Percentiles rank a stretch among this genome's conserved stretches.
These are phyloP conservation scores for Linnemannia hyalina DNA, from an alignment of 192 early-diverging fungal species.

Conservation along the genomic window DNA sequence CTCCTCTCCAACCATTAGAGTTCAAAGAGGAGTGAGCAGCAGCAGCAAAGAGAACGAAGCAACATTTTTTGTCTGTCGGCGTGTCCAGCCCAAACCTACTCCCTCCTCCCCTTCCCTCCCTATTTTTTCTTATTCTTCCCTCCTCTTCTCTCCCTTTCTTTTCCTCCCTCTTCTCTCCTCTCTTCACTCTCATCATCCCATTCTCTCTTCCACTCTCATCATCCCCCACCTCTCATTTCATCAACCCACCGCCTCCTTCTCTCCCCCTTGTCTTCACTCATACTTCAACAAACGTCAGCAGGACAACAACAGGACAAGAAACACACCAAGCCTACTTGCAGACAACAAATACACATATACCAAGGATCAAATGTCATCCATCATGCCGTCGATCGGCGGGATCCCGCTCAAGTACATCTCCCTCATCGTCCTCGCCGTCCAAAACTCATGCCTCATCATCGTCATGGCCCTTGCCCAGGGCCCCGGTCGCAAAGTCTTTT, in stretches of 20 bases:
- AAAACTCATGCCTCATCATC: slow-evolving; percentile 88
- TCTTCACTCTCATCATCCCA: background rate
- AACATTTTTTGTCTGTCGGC: slow-evolving; percentile 6
- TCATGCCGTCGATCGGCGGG: slow-evolving; percentile 48
- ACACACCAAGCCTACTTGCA: too few species aligned
- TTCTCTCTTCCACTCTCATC: background rate
- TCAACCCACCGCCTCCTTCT: too few species aligned
- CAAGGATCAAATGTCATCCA: slow-evolving; percentile 33
- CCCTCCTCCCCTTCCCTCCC: background rate
- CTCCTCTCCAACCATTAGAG: background rate
- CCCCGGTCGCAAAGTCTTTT: slow-evolving; percentile 57
- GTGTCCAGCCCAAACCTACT: background rate
- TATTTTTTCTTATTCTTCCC: background rate
- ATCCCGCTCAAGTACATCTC: slow-evolving; percentile 91
- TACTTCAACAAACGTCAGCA: background rate
- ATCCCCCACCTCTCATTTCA: background rate
- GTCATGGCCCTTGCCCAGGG: slow-evolving; percentile 77
- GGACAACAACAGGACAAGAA: background rate
- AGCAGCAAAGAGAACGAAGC: background rate
- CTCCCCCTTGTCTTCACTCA: background rate
- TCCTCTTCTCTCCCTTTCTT: slow-evolving; percentile 1
- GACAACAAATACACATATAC: background rate
- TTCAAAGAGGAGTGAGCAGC: background rate
- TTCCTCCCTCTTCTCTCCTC: background rate
- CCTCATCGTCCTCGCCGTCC: slow-evolving; percentile 87